Evolutionary conservation across 2,329 filamentous ascomycete species (phyloP).

Genomic region (Paecilomyces sp.): DNA sequence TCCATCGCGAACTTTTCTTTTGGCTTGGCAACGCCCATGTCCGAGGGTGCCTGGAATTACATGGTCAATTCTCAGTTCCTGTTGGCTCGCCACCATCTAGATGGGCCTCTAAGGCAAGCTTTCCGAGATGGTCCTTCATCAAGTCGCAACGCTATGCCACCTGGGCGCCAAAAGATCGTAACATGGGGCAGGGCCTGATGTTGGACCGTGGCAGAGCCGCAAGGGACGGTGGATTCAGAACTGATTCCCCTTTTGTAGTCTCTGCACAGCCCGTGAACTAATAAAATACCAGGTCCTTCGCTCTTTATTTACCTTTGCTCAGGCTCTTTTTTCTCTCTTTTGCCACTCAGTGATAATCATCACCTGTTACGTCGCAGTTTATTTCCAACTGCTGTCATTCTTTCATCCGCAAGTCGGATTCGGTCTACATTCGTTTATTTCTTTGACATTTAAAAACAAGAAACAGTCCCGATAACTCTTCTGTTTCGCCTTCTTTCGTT

Average conservation of each 20-base stretch:
- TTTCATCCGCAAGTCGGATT: slow-evolving; percentile 5
- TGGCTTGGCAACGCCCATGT: background rate
- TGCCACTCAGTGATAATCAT: slow-evolving; percentile 3
- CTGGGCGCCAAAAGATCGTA: background rate
- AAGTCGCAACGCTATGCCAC: background rate
- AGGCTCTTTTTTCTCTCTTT: slow-evolving; percentile 9
- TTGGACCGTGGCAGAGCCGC: background rate
- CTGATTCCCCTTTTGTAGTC: background rate
- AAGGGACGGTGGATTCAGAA: background rate
- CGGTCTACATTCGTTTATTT: slow-evolving; percentile 16
- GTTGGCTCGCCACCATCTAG: background rate
- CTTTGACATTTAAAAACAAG: background rate
- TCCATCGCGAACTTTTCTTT: background rate
- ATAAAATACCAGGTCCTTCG: background rate
- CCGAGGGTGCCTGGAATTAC: background rate
- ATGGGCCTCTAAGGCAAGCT: background rate
- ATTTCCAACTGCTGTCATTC: slow-evolving; percentile 14
- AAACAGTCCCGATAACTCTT: background rate
- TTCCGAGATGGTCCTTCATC: background rate
- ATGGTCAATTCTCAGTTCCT: background rate
- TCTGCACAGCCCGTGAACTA: background rate
- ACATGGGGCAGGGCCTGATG: background rate
- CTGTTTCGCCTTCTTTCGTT: slow-evolving; percentile 13
- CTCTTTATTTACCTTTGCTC: slow-evolving; percentile 2
- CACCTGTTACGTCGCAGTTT: slow-evolving; percentile 1